A percentile compares a stretch with the other conserved stretches of the same genome.
phyloP scores from a whole-genome alignment of 2,329 filamentous ascomycete species.

The Botrytis hyacinthi region DNA sequence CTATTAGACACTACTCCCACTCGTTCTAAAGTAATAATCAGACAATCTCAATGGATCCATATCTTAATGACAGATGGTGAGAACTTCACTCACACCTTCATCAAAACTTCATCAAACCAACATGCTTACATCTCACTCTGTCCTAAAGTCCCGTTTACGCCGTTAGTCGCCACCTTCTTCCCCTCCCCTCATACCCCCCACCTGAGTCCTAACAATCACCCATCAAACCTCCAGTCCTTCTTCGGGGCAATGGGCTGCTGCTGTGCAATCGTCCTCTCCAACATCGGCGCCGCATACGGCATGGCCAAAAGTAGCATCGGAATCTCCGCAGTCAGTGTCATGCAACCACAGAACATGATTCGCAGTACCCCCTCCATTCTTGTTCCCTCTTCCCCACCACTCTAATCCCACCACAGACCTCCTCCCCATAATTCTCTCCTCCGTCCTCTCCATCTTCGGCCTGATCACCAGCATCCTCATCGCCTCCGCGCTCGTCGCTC shows the following conservation, averaged over 20 bases:
- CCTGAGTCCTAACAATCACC: background rate
- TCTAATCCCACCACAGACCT: background rate
- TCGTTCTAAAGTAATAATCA: background rate
- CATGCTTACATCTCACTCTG: background rate
- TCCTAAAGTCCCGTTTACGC: background rate
- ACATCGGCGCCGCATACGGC: background rate
- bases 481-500: background rate
- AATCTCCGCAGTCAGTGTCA: background rate
- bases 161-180: background rate
- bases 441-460: background rate
- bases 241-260: background rate
- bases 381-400: background rate
- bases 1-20: background rate
- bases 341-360: background rate
- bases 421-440: background rate
- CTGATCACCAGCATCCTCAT: background rate
- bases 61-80: background rate
- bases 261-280: background rate
- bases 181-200: background rate
- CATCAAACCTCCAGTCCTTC: background rate
- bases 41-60: background rate
- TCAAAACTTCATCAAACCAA: background rate
- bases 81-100: too few relatives aligned
- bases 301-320: background rate
- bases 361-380: background rate